Conservation (phyloP, 805 yeast genomes). For the Clavispora vitiphila region DNA sequence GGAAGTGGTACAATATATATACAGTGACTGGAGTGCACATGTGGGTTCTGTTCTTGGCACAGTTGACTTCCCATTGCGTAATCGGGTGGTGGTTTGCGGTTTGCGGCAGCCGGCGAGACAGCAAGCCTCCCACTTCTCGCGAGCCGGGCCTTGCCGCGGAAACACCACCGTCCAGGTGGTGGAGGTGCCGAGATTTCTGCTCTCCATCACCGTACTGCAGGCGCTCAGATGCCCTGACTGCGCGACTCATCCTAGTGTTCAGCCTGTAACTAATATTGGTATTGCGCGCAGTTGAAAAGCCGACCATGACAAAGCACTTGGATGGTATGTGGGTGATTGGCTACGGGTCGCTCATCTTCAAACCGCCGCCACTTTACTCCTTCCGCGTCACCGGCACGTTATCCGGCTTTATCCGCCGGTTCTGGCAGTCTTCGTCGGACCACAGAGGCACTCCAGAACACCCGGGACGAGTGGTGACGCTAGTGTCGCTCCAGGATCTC, state of each 20-base stretch:
- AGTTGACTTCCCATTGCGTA: too few species aligned
- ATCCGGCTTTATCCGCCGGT: slow-evolving; percentile 71
- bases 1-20: not conserved
- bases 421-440: slow-evolving; percentile 89
- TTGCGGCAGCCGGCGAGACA: too few species aligned
- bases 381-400: slow-evolving; percentile 67
- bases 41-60: not conserved
- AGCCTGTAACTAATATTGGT: too few species aligned
- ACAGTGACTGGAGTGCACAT: not conserved
- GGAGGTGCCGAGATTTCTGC: too few species aligned
- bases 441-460: slow-evolving; percentile 81
- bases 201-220: too few species aligned
- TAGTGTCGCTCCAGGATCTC: slow-evolving; percentile 58
- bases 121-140: too few species aligned
- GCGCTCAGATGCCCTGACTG: too few species aligned
- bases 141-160: too few species aligned
- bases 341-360: slow-evolving; percentile 83
- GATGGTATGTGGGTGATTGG: slow-evolving; percentile 76
- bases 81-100: too few species aligned
- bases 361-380: slow-evolving; percentile 76
- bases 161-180: too few species aligned
- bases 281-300: too few species aligned
- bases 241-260: too few species aligned
- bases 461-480: slow-evolving; percentile 90
- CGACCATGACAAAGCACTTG: not conserved